phyloP scores from a whole-genome alignment of 1,139 yeast species.

The Meyerozyma sp. region DNA sequence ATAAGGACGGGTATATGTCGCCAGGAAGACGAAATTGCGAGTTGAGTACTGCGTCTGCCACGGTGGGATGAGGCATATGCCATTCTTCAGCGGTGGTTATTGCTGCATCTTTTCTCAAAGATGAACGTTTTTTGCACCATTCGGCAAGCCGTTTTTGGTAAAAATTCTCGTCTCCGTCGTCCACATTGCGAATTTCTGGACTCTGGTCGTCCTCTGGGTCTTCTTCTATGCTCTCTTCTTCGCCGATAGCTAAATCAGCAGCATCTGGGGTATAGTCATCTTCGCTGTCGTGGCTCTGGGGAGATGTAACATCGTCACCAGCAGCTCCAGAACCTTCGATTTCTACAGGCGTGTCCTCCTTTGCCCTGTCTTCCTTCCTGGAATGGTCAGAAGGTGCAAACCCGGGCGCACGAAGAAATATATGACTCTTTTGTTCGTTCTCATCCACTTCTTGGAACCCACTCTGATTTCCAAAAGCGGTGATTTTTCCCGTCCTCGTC shows the following conservation, averaged over 20 bases:
- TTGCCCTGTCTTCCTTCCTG: not conserved
- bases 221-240: not conserved
- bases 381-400: conserved; percentile 11
- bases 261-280: not conserved
- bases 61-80: conserved; percentile 70
- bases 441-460: conserved; percentile 34
- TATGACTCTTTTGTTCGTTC: conserved; percentile 23
- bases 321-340: conserved; percentile 1
- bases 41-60: conserved; percentile 70
- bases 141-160: conserved; percentile 53
- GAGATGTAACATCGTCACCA: not conserved
- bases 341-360: not conserved
- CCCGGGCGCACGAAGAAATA: conserved; percentile 34
- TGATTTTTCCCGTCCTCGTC: conserved; percentile 84
- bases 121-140: conserved; percentile 54
- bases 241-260: not conserved
- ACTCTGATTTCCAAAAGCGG: conserved; percentile 80
- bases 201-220: conserved; percentile 3
- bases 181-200: conserved; percentile 36
- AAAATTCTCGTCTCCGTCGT: conserved; percentile 71
- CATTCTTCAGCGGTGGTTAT: conserved; percentile 43
- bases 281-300: not conserved
- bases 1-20: conserved; percentile 78
- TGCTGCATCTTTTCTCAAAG: conserved; percentile 14
- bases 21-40: conserved; percentile 77